phyloP scores from a whole-genome alignment of 2,329 filamentous ascomycete species.

The Colletotrichum viniferum region DNA sequence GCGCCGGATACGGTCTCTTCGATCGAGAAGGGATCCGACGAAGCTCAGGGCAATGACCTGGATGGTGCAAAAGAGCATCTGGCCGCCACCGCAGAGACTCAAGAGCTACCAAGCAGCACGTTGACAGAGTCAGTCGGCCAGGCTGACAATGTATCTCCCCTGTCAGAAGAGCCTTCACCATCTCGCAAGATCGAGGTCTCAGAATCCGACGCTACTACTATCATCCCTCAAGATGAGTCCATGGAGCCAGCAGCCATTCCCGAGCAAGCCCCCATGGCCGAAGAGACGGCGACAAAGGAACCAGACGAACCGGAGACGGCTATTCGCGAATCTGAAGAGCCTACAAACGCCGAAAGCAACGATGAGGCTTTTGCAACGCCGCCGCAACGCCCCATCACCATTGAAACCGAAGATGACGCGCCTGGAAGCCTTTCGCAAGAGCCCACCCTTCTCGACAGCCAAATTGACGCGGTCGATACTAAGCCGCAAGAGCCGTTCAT shows the following conservation, averaged over 20 bases:
- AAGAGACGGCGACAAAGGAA: background rate
- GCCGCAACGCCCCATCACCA: background rate
- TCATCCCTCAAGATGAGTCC: background rate
- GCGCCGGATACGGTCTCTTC: background rate
- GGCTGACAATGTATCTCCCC: background rate
- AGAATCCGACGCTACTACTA: background rate
- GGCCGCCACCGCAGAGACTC: background rate
- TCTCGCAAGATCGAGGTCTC: background rate
- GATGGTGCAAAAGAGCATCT: background rate
- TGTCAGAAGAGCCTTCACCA: background rate
- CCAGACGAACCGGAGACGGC: background rate
- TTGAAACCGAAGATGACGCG: background rate
- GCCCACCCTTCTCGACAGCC: conserved; percentile 3
- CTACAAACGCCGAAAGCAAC: background rate
- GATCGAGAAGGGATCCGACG: background rate
- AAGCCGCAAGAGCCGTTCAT: conserved; percentile 8
- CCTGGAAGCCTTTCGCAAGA: conserved; percentile 1
- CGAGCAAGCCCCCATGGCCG: background rate
- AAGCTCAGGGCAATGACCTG: background rate
- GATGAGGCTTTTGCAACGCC: background rate
- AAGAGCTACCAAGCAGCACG: background rate
- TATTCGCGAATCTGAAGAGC: background rate
- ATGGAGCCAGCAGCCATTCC: background rate
- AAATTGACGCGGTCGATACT: background rate
- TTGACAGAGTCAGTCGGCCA: conserved; percentile 8